Evolutionary conservation across 345 rosid genomes (phyloP), one percentile per base, ranked within the genome.

Genomic region (Leavenworthia alabamica): DNA sequence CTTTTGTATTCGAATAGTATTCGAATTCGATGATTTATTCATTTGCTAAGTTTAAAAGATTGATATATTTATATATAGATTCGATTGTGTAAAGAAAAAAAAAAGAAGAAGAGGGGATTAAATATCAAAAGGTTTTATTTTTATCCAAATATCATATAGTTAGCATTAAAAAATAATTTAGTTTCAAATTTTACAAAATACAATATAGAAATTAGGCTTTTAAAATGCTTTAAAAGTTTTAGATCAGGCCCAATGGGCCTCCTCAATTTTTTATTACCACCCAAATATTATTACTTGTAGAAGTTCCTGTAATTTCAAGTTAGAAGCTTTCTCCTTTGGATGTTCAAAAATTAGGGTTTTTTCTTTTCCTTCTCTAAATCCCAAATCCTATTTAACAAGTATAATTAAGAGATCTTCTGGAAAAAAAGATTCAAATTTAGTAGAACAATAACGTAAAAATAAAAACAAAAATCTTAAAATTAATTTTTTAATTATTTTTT

Each of bases 371-470:
- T 48, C 10, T 26, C 40, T 4, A 17, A 57, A 28, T 23, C 63
- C 48, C 48, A 52, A 60, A 26, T 57, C 59, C 28, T 58, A 3
- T 33, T 37, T 19, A 13, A 24, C 8, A n/a, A 16, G 70, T 19
- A 32, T 43, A 75, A 77, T 82, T 88, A 82, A 72, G 33, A 70
- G 79, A n/a, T 77, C 89, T 1, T 75, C 84, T 9, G 85, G 81
- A 53, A 68, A 24, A 28, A 60, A 44, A 9, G 67, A 51, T 4
- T 71, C 90, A 7, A 86, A 59, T 71, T 73, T 89, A 71, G 19
- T 93, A 69, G 90, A 93, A 59, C 82, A 93, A 49, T 77, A 87
- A 86, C 76, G 99, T 88, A n/a, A n/a, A n/a, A n/a, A n/a, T n/a
- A n/a, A n/a, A n/a, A n/a, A n/a, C n/a, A n/a, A n/a, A n/a, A n/a